These are phyloP conservation scores for Aureobasidium lini DNA, from an alignment of 2,329 filamentous ascomycete genomes.

Conservation along the genomic window DNA sequence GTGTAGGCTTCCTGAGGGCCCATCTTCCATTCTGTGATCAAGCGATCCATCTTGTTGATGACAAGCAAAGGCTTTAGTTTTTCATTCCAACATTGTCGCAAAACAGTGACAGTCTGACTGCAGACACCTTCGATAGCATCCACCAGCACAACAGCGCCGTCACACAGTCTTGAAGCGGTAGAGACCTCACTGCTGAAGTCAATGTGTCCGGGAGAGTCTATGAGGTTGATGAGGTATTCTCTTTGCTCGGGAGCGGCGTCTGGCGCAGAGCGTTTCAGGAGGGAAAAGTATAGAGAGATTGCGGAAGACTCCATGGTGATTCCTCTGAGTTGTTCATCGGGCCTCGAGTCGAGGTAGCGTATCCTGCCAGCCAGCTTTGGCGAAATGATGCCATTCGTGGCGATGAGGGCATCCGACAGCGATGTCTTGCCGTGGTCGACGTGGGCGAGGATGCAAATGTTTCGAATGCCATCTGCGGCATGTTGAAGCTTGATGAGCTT, in stretches of 20 bases:
- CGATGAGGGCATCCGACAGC: conserved; percentile 88
- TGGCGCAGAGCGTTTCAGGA: conserved; percentile 66
- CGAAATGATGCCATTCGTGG: conserved; percentile 98
- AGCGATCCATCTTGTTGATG: conserved; percentile 96
- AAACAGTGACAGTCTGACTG: conserved; percentile 94
- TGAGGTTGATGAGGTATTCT: conserved; percentile 94
- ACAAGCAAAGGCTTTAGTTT: conserved; percentile 90
- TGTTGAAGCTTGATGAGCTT: conserved; percentile 86
- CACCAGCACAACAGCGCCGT: conserved; percentile 88
- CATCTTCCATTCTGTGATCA: conserved; percentile 92
- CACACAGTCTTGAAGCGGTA: conserved; percentile 86
- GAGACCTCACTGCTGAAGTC: conserved; percentile 98
- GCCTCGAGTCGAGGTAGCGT: conserved; percentile 90
- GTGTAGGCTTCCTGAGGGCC: conserved; percentile 81
- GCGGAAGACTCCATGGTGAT: conserved; percentile 99
- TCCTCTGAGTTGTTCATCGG: conserved; percentile 89
- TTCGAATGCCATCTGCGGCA: conserved; percentile 81
- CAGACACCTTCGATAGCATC: conserved; percentile 97
- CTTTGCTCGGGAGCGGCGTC: conserved; percentile 50
- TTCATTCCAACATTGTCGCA: conserved; percentile 91
- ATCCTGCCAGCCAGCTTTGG: conserved; percentile 97
- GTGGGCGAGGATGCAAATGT: conserved; percentile 91
- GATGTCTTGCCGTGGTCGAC: conserved; percentile 99
- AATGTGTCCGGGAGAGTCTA: conserved; percentile 96
- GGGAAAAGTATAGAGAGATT: conserved; percentile 92